A percentile compares a stretch with the other conserved stretches of the same genome.
Conservation (phyloP, 1,284 basidiomycete genomes). For the Cryptococcus floricola region DNA sequence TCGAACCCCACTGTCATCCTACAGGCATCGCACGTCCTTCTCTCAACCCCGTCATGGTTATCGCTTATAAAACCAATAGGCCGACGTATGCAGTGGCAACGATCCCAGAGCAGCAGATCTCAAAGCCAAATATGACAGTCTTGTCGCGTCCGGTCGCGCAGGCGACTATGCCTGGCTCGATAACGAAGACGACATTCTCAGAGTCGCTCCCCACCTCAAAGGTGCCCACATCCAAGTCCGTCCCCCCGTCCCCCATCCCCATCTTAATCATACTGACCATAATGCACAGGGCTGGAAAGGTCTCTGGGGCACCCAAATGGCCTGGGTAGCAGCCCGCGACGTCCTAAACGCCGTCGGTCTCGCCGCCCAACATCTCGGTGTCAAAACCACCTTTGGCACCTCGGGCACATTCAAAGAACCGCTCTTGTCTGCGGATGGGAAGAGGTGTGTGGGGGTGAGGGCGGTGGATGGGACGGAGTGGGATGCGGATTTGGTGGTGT, state of each 20-base stretch:
- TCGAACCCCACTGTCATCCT: slow-evolving; percentile 35
- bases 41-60: not conserved
- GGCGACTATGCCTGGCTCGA: slow-evolving; percentile 28
- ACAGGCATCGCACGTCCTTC: slow-evolving; percentile 19
- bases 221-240: slow-evolving; percentile 18
- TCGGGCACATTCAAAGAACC: slow-evolving; percentile 33
- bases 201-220: slow-evolving; percentile 23
- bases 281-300: slow-evolving; percentile 34
- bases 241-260: not conserved
- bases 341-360: slow-evolving; percentile 36
- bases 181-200: slow-evolving; percentile 29
- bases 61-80: not conserved
- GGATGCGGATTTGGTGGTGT: slow-evolving; percentile 36
- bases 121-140: slow-evolving; percentile 1
- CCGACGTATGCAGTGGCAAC: too few species aligned
- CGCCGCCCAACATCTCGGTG: slow-evolving; percentile 33
- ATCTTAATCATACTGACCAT: not conserved
- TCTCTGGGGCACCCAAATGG: slow-evolving; percentile 28
- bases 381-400: slow-evolving; percentile 34
- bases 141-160: slow-evolving; percentile 10
- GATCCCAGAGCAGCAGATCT: not conserved
- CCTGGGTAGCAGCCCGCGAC: slow-evolving; percentile 44
- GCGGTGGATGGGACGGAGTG: slow-evolving; percentile 36
- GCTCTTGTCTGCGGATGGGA: slow-evolving; percentile 20
- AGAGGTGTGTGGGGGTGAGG: slow-evolving; percentile 28